A percentile compares a stretch with the other conserved stretches of the same genome.
Conservation (phyloP, 192 early-diverging fungal species). For the Entrophospora sp. region DNA sequence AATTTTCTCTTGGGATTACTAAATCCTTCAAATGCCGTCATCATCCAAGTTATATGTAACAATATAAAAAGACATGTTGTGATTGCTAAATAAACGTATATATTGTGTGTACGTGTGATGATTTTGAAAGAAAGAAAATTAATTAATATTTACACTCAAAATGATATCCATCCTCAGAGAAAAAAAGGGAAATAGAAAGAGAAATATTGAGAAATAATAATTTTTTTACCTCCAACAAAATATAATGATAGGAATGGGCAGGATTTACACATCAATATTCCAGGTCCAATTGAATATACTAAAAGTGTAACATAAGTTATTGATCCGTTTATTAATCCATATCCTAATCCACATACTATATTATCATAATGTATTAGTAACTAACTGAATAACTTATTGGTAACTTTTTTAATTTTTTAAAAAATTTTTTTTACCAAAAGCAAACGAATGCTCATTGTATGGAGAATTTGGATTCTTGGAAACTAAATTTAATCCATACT, state of each 20-base stretch:
- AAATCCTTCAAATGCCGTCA: slow-evolving; percentile 66
- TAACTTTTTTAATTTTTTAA: background rate
- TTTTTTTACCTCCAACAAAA: slow-evolving; percentile 55
- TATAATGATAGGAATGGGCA: slow-evolving; percentile 52
- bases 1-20: slow-evolving; percentile 27
- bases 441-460: slow-evolving; percentile 52
- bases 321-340: slow-evolving; percentile 62
- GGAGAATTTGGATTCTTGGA: slow-evolving; percentile 53
- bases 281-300: slow-evolving; percentile 61
- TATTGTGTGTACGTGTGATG: too few species aligned
- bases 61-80: slow-evolving; percentile 62
- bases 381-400: background rate
- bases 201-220: background rate
- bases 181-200: too few species aligned
- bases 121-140: too few species aligned
- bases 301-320: slow-evolving; percentile 61
- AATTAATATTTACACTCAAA: background rate
- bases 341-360: slow-evolving; percentile 57
- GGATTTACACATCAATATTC: slow-evolving; percentile 55
- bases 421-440: slow-evolving; percentile 44
- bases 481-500: slow-evolving; percentile 53
- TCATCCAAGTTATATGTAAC: slow-evolving; percentile 65
- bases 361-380: background rate
- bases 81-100: slow-evolving; percentile 40
- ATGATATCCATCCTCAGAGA: too few species aligned